Conservation (phyloP, 2,329 filamentous ascomycete genomes). For the Talaromyces sp. region DNA sequence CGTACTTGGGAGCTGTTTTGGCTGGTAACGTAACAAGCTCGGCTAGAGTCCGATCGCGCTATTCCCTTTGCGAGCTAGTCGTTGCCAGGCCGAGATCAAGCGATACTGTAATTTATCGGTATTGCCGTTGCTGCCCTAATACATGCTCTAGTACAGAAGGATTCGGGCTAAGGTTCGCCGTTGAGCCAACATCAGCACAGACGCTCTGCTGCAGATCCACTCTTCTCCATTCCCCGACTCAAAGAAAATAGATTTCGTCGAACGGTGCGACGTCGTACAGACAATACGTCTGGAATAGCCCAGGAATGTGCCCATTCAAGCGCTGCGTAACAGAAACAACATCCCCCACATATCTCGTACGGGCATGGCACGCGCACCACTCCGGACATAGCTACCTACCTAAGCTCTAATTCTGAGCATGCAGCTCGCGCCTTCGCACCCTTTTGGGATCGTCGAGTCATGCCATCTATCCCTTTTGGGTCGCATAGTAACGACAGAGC, state of each 20-base stretch:
- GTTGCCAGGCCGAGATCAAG: slow-evolving; percentile 7
- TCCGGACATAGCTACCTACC: neutral
- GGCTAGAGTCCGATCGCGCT: slow-evolving; percentile 1
- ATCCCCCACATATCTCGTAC: neutral
- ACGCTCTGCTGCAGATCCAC: neutral
- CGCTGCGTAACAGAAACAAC: neutral
- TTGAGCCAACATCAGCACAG: slow-evolving; percentile 10
- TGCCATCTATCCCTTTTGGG: slow-evolving; percentile 4
- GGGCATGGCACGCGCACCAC: neutral
- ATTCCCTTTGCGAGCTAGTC: neutral
- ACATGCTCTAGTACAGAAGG: neutral
- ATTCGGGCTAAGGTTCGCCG: slow-evolving; percentile 11
- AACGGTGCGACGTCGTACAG: neutral
- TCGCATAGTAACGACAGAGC: neutral
- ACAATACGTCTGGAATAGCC: neutral
- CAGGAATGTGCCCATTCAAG: neutral
- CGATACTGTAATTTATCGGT: slow-evolving; percentile 5
- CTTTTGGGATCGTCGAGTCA: slow-evolving; percentile 5
- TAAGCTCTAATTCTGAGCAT: neutral
- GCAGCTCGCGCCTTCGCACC: slow-evolving; percentile 8
- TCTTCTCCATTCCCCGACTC: slow-evolving; percentile 1
- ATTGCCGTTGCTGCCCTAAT: neutral
- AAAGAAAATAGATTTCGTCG: neutral
- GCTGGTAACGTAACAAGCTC: neutral
- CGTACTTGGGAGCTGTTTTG: neutral